Conservation (phyloP, 2,329 filamentous ascomycete species). For the Aureobasidium sp. region DNA sequence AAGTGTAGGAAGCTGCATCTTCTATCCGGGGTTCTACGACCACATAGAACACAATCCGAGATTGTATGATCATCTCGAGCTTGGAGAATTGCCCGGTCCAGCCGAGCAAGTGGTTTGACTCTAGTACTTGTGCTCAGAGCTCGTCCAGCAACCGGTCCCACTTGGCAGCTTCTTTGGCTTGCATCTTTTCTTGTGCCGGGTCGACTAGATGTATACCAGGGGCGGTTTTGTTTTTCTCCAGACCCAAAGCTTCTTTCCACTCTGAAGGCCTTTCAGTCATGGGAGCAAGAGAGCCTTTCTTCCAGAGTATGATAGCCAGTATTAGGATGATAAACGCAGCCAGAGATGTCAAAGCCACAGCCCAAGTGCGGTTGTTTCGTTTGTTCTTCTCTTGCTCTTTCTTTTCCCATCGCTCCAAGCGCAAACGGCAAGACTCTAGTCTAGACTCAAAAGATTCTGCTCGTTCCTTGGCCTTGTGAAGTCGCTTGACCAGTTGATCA, state of each 20-base stretch:
- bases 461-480: conserved; percentile 51
- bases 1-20: no score
- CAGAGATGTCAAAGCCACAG: neutral
- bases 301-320: conserved; percentile 2
- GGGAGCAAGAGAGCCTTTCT: conserved; percentile 2
- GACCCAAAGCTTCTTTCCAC: conserved; percentile 6
- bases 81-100: no score
- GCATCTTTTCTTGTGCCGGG: neutral
- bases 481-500: conserved; percentile 50
- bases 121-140: neutral
- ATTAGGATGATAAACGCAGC: conserved; percentile 1
- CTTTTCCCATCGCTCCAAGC: conserved; percentile 60
- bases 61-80: no score
- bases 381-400: conserved; percentile 62
- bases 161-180: conserved; percentile 7
- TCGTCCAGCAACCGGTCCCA: conserved; percentile 15
- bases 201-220: conserved; percentile 13
- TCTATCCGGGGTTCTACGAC: no score
- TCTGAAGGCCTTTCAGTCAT: conserved; percentile 9
- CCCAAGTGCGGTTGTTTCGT: conserved; percentile 26
- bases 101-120: no score
- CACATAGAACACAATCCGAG: no score
- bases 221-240: neutral
- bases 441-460: conserved; percentile 53
- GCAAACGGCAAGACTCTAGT: conserved; percentile 54